Base-by-base conservation (phyloP, 208 protist species). In the Tritrichomonas foetus region DNA sequence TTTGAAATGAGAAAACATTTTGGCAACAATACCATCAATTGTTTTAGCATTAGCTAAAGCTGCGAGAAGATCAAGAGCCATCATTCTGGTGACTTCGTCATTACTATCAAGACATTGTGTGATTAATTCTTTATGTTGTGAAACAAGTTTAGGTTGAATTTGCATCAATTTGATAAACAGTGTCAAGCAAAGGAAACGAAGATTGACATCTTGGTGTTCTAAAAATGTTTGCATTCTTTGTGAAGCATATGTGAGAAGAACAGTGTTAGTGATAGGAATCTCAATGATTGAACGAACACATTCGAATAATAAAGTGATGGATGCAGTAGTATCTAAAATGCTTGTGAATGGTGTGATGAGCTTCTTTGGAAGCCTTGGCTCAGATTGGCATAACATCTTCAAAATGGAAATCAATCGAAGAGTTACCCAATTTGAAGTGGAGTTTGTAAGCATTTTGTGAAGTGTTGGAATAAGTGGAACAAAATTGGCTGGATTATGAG, bases 351-450 rank as follows among this genome's bases (percentile, higher is more conserved):
- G 50, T 30, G 33, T 27, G 16, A 72, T 64, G 33, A 93, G 39
- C 55, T 93, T 93, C 41, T 93, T 93, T 41, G 89, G 55, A 50
- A 93, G 55, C 16, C 89, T 50, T 53, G 89, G 89, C 22, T 93
- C 89, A 14, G 39, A 50, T 41, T 47, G 20, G 16, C 33, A 72
- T 30, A 93, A 33, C 55, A 69, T 72, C 30, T 44, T 22, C 13
- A 93, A 33, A 13, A 93, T 36, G 13, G 1, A 44, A n/a, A 93
- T 69, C 5, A 93, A 55, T 39, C 41, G 33, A 11, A 93, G 25
- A 14, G 33, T 57, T 14, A 64, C 22, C 89, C 89, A 93, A 41
- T 93, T 93, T 16, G 11, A 49, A 3, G 50, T 13, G 3, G 55
- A 44, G 30, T 16, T 16, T 8, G 47, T 25, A 66, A 93, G 89